A percentile compares a stretch with the other conserved stretches of the same genome.
Conservation (phyloP, 1,139 yeast species). For the Torulaspora pretoriensis region DNA sequence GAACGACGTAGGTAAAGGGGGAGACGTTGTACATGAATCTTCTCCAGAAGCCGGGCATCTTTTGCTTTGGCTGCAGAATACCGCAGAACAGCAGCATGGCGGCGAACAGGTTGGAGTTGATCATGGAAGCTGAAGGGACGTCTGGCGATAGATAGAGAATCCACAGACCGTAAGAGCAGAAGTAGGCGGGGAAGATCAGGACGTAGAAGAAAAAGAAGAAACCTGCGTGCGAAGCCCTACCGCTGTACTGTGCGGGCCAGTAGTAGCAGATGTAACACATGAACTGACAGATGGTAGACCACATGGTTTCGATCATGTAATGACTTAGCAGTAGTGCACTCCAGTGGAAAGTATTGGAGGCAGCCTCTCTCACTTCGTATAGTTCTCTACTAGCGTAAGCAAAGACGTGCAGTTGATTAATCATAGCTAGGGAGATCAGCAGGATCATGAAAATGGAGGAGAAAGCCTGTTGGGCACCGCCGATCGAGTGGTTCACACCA, state of each 20-base stretch:
- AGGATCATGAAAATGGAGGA: slow-evolving; percentile 55
- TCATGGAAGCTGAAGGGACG: slow-evolving; percentile 47
- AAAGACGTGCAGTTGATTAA: slow-evolving; percentile 52
- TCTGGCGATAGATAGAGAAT: slow-evolving; percentile 49
- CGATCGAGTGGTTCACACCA: slow-evolving; percentile 40
- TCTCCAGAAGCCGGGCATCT: slow-evolving; percentile 55
- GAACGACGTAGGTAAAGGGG: slow-evolving; percentile 54
- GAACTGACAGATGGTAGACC: slow-evolving; percentile 44
- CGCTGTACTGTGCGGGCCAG: slow-evolving; percentile 43
- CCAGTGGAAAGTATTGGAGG: slow-evolving; percentile 65
- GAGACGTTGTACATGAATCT: slow-evolving; percentile 51
- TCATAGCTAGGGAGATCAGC: slow-evolving; percentile 49
- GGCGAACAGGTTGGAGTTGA: slow-evolving; percentile 46
- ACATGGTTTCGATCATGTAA: slow-evolving; percentile 42
- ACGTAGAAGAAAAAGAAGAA: slow-evolving; percentile 44
- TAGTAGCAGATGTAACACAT: slow-evolving; percentile 41
- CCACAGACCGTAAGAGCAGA: slow-evolving; percentile 46
- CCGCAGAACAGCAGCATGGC: slow-evolving; percentile 53
- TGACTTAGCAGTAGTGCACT: slow-evolving; percentile 42
- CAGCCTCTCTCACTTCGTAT: slow-evolving; percentile 58
- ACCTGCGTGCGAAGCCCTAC: slow-evolving; percentile 42
- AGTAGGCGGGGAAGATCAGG: slow-evolving; percentile 44
- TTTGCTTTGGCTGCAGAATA: slow-evolving; percentile 46
- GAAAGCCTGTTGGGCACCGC: slow-evolving; percentile 49
- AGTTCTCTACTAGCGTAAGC: slow-evolving; percentile 48